Base-by-base conservation (phyloP, 495 filamentous ascomycete genomes). In the Penicillium longicatenatum region DNA sequence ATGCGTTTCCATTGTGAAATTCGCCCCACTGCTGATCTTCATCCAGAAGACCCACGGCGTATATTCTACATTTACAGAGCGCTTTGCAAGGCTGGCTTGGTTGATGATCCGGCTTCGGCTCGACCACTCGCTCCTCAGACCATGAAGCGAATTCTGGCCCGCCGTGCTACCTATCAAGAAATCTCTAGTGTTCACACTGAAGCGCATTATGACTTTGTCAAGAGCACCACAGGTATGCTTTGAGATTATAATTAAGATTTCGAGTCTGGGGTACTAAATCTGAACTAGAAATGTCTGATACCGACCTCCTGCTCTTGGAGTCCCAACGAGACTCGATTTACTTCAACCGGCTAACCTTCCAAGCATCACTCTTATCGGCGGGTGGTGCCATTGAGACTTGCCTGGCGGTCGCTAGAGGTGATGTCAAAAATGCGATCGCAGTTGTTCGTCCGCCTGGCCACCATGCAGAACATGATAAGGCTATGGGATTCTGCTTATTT, bases 361-460 rank as follows among this genome's bases (percentile, higher is more conserved):
- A 82, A n/a, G 89, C 90, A 33, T 86, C 93, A 0, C 72, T 87
- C 14, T 78, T 99, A 22, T 92, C 93, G 2, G 91, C 89, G n/a
- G 94, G 94, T 39, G 94, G 93, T 24, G 93, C 92, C 8, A 97
- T 98, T 57, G 95, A 98, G 69, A 95, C 92, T 1, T 95, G 92
- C 70, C 82, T 91, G 61, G 87, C 89, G 29, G 92, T 98, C 1
- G 87, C 91, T 16, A 74, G 78, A 11, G 87, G 91, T 9, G 79
- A 80, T 31, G 88, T 96, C 48, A 96, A 93, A 68, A 98, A 98
- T 66, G 91, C 90, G 2, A 93, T 98, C 64, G 94, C 94, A 1
- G 86, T 98, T 14, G 94, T 98, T 57, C 86, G 94, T 41, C 94
- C 94, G 2, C 94, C 94, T 0, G 95, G 94, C 3, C 94, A 98